Evolutionary conservation across 495 filamentous ascomycete genomes (phyloP), one percentile per base, ranked within the genome.

Genomic region (Aspergillus cavernicola): DNA sequence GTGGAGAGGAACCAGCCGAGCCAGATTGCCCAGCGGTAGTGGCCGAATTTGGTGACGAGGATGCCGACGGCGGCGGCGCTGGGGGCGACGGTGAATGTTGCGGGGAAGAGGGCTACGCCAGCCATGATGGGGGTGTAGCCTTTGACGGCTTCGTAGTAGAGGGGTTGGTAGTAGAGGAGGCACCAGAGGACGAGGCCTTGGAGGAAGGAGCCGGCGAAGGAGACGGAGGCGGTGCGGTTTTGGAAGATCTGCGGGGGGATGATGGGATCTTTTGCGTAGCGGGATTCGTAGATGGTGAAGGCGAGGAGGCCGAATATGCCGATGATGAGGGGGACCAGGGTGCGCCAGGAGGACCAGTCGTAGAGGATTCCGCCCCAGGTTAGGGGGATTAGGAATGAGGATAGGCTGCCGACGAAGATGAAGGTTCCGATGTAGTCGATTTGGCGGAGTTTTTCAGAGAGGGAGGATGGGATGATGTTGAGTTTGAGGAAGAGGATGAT

Each of bases 311-410:
- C 52, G 2, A 28, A 11, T 11, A 53, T 28, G 2, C 67, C 67
- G 22, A 70, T 19, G 8, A 58, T 2, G 0, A 70, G 53, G 0
- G 67, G 80, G 1, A 78, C 67, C 5, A 85, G 60, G 0, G 78
- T 81, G 19, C 69, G 74, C 65, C 69, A 80, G 0, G 61, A 64
- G 15, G 50, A 53, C 83, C 84, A 88, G 2, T 65, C 26, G 59
- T 77, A 83, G 58, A 76, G 65, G 3, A 71, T 60, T 1, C 80
- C 83, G 3, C 74, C 83, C 77, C 78, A 85, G 0, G 76, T 73
- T 0, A 86, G 36, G 0, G 74, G 76, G 20, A 84, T 71, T 5
- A 85, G 66, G 45, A 86, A 70, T 2, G 67, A 60, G 12, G 72
- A 70, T 1, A 66, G 58, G 0, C 69, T 67, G 22, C 62, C 67